Evolutionary conservation across 208 protist species (phyloP), one percentile per base, ranked within the genome.

Genomic region (Novymonas esmeraldas): DNA sequence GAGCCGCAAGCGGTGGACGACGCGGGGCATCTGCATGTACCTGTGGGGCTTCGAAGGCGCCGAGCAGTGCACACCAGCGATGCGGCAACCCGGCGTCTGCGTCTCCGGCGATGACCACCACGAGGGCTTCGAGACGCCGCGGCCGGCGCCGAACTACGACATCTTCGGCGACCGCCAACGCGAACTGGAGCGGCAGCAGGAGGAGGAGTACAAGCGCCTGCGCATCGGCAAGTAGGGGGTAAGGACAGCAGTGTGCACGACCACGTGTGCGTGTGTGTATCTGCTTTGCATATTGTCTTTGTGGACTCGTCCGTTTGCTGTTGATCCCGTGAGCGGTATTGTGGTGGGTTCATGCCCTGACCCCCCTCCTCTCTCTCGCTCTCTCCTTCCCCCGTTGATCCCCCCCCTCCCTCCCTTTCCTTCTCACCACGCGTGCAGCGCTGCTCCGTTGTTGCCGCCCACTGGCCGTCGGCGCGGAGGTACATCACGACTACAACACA

Each of bases 151-250:
- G 0, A 73, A 92, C 67, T 87, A 86, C 79, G 85, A 93, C 64
- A 84, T 92, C 29, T 93, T 93, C 67, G 89, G 84, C 52, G 86
- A 95, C 62, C 64, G 72, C 11, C 61, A 85, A n/a, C 76, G 86
- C 18, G 82, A 85, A 65, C 59, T 63, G 49, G 52, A 78, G 56
- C 61, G 58, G 20, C 20, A 70, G 55, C 55, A 77, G 49, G 61
- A 76, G 34, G 50, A 64, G 50, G 46, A 38, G 7, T 67, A 72
- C 49, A 66, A 52, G 51, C 64, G 58, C 4, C 42, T 77, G 46
- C 64, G 55, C 13, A 65, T 70, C 18, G 62, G 41, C 33, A 78
- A 73, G 41, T 69, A 42, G 44, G 14, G 16, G 13, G 13, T 5
- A 16, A n/a, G 41, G n/a, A n/a, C n/a, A n/a, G n/a, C n/a, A n/a